Base-by-base conservation (phyloP, 2,329 filamentous ascomycete genomes). In the Cladosporium sp. region DNA sequence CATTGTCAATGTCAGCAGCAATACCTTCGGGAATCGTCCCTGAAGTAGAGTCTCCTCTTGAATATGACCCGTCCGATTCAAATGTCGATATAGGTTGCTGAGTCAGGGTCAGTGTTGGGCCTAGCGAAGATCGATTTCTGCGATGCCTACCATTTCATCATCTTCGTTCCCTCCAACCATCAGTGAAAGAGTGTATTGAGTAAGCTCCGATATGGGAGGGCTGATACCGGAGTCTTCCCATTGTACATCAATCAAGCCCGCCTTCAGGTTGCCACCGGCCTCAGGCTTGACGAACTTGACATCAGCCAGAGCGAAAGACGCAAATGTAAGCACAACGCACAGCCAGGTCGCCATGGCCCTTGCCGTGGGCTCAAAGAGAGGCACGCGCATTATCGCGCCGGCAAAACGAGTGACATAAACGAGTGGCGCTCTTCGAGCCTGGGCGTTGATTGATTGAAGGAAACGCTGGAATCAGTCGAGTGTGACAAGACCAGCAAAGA, bases 111-210 rank as follows among this genome's bases (percentile, higher is more conserved):
- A 48, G 45, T 27, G n/a, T 47, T 3, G 11, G n/a, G 13, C 37
- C 17, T 19, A 7, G 32, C n/a, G 13, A n/a, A 7, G 32, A 39
- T 12, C 9, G 17, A 19, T 39, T 19, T 22, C n/a, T n/a, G 9
- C 19, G 17, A 34, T 17, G 18, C 36, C 6, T 34, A 48, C 45
- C 45, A 48, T 48, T 9, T 48, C 45, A 44, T 20, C 24, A 36
- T 40, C 40, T 17, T 43, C 27, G 13, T 84, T 80, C 42, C 82
- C 80, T 49, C 83, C 83, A 7, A 80, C 77, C 61, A 80, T 81
- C 18, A 87, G 69, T 56, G 77, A 79, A 39, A 87, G 66, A 53
- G 79, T 70, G 64, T 82, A 87, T 17, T 73, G 71, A 1, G 69
- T 65, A 32, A 84, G 70, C 51, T 79, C 73, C 4, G 73, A 62